Conservation (phyloP, 2,329 filamentous ascomycete genomes). For the Ascochyta viciae-villosae region DNA sequence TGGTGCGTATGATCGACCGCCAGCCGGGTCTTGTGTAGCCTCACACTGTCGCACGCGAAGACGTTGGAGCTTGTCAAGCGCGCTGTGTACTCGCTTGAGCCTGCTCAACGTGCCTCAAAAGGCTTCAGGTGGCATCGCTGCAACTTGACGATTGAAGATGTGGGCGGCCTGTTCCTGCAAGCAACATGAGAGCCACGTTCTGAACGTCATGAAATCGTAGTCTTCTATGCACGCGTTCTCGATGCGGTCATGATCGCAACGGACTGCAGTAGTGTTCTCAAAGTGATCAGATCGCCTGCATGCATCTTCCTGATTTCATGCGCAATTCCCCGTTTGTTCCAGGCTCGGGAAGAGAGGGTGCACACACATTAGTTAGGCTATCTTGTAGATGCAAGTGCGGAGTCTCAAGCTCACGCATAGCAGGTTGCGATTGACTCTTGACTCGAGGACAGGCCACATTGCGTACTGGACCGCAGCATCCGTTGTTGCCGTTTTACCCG, state of each 20-base stretch:
- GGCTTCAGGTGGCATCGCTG: not conserved
- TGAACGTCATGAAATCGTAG: not conserved
- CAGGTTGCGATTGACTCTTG: not conserved
- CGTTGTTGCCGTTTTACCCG: slow-evolving; percentile 13
- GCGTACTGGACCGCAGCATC: not conserved
- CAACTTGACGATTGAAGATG: not conserved
- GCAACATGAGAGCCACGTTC: not conserved
- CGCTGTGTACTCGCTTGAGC: slow-evolving; percentile 1
- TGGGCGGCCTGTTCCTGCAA: not conserved
- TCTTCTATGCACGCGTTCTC: not conserved
- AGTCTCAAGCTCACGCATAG: not conserved
- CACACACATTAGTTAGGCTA: not conserved
- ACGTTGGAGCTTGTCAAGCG: slow-evolving; percentile 12
- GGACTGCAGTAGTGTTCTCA: slow-evolving; percentile 4
- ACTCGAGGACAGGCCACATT: not conserved
- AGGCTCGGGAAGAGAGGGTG: slow-evolving; percentile 2
- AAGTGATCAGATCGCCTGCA: not conserved
- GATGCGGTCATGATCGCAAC: not conserved
- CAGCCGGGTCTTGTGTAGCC: slow-evolving; percentile 13
- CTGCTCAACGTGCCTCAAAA: not conserved
- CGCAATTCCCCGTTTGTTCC: slow-evolving; percentile 8
- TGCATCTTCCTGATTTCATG: not conserved
- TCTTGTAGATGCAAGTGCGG: not conserved
- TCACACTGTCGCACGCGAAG: slow-evolving; percentile 7
- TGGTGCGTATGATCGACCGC: slow-evolving; percentile 5